Percentiles rank a stretch among this genome's conserved stretches.
Evolutionary conservation across 805 yeast species (phyloP).

Genomic region (Saccharomycopsis sp.): DNA sequence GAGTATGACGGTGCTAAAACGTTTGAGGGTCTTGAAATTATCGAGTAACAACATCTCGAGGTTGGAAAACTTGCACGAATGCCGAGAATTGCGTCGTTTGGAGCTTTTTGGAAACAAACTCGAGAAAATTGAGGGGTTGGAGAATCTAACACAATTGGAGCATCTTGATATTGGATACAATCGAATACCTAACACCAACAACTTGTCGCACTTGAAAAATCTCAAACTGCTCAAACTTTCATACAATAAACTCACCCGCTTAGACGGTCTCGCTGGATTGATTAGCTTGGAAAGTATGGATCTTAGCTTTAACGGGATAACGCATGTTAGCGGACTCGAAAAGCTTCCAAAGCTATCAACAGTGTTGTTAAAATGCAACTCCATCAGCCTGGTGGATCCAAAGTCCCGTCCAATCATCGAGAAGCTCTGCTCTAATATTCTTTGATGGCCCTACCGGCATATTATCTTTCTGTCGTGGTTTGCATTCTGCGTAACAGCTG

Average conservation of each 20-base stretch:
- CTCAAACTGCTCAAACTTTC: neutral
- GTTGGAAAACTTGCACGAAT: neutral
- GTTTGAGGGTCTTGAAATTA: neutral
- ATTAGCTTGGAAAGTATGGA: neutral
- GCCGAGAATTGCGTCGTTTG: neutral
- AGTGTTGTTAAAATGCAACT: neutral
- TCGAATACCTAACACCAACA: neutral
- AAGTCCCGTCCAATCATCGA: neutral
- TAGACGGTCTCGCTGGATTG: neutral
- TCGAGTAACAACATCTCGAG: neutral
- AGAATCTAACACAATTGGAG: neutral
- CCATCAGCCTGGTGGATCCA: neutral
- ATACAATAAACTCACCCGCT: neutral
- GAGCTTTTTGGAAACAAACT: neutral
- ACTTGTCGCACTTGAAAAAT: neutral
- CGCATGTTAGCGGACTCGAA: neutral
- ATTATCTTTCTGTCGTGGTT: too few relatives aligned
- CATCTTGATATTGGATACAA: neutral
- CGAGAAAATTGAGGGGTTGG: neutral
- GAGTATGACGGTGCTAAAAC: neutral
- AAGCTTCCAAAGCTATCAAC: neutral
- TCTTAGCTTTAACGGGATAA: neutral
- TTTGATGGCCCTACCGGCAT: too few relatives aligned
- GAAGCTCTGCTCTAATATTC: neutral
- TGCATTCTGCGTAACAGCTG: too few relatives aligned